Conservation (phyloP, 2,329 filamentous ascomycete species). For the Huntiella bhutanensis region DNA sequence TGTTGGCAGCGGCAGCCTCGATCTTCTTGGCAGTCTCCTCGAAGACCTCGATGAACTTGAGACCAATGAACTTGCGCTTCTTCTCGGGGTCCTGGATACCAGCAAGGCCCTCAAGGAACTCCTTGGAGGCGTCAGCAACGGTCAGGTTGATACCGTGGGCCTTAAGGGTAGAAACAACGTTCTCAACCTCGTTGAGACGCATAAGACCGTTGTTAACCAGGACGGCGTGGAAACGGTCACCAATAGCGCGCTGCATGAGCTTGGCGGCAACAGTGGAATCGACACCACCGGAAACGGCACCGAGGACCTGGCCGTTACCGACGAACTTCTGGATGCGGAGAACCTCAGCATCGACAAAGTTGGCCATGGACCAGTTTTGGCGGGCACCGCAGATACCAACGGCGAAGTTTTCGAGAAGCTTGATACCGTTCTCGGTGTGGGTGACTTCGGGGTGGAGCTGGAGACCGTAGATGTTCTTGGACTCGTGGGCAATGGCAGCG, state of each 20-base stretch:
- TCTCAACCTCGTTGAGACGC: constrained; percentile 64
- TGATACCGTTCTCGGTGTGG: constrained; percentile 48
- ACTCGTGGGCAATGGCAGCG: constrained; percentile 58
- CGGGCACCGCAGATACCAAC: constrained; percentile 61
- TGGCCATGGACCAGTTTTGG: constrained; percentile 68
- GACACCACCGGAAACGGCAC: constrained; percentile 47
- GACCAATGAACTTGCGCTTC: constrained; percentile 83
- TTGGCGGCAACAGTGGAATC: constrained; percentile 76
- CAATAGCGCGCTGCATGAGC: constrained; percentile 72
- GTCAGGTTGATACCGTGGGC: constrained; percentile 79
- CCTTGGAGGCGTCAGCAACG: constrained; percentile 59
- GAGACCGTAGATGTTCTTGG: constrained; percentile 56
- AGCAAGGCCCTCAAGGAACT: constrained; percentile 57
- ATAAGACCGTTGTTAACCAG: constrained; percentile 76
- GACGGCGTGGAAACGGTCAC: constrained; percentile 63
- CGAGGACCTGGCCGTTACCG: constrained; percentile 58
- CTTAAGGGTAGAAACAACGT: constrained; percentile 62
- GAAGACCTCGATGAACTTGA: constrained; percentile 48
- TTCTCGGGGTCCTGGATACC: constrained; percentile 65
- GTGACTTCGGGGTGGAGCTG: constrained; percentile 80
- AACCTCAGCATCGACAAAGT: constrained; percentile 69
- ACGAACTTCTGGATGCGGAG: constrained; percentile 62
- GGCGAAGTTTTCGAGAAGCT: constrained; percentile 66
- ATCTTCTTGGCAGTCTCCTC: constrained; percentile 45
- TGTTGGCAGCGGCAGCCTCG: constrained; percentile 39